Base-by-base conservation (phyloP, 495 filamentous ascomycete genomes). In the Penicillium malachiteum region DNA sequence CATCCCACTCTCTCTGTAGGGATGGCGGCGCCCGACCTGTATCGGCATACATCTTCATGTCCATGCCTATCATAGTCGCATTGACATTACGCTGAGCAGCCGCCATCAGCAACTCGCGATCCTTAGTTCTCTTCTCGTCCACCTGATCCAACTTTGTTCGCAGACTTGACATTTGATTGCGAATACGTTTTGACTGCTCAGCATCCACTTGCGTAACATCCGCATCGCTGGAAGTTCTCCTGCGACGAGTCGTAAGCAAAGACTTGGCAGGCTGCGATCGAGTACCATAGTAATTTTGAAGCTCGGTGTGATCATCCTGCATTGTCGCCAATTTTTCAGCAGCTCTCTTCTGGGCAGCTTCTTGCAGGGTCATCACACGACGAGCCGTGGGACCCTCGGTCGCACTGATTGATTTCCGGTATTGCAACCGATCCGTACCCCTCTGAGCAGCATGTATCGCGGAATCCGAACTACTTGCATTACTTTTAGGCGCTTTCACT, bases 61-160 rank as follows among this genome's bases (percentile, higher is more conserved):
- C 92, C 79, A 96, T 88, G 30, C 81, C 80, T 47, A 86, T 84
- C 56, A 97, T 80, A 35, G 81, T 83, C 3, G 84, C 84, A 56
- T 88, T 81, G 30, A 97, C 94, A 62, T 94, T 96, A 33, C 87
- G 86, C 62, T 89, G 89, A 0, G 94, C 94, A 12, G 84, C 81
- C 40, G 87, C 87, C 61, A 97, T 79, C 9, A 98, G 72, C 7
- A 82, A 69, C 33, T 88, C 83, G 5, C 90, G 84, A 62, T 96
- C 91, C 48, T 80, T 74, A 44, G 87, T 78, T 63, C 94, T 90
- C 57, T 88, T 82, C 48, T 82, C 80, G 64, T 96, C 89, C 3
- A 92, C 84, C 44, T 84, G 79, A 10, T 81, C 72, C 13, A 95
- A 37, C 57, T 82, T 85, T 42, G 76, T 85, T 41, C 84, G 85